phyloP scores from a whole-genome alignment of 2,329 filamentous ascomycete genomes.

The Microascus cirrosus region DNA sequence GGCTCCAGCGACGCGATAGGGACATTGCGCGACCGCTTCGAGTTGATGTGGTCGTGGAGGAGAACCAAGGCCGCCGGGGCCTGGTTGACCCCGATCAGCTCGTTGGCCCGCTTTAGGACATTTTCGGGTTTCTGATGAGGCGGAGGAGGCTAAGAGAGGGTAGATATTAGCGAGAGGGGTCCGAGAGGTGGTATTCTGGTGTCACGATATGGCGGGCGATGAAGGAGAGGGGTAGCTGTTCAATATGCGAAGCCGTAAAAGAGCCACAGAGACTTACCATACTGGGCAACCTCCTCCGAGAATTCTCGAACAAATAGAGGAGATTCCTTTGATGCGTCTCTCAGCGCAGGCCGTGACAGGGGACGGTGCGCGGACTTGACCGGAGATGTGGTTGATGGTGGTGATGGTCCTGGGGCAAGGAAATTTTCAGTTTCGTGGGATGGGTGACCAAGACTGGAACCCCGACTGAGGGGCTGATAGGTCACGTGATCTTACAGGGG shows the following conservation, averaged over 20 bases:
- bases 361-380: conserved; percentile 1
- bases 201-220: conserved; percentile 4
- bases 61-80: conserved; percentile 82
- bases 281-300: conserved; percentile 15
- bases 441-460: neutral
- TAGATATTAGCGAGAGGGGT: neutral
- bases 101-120: conserved; percentile 95
- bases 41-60: conserved; percentile 98
- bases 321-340: conserved; percentile 1
- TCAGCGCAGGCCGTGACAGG: conserved; percentile 2
- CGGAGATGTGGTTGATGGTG: neutral
- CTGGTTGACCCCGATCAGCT: conserved; percentile 97
- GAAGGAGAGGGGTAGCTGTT: conserved; percentile 1
- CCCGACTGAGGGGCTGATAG: conserved; percentile 2
- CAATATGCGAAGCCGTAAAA: neutral
- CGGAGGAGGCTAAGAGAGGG: conserved; percentile 66
- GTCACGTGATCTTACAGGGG: conserved; percentile 2
- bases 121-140: conserved; percentile 98
- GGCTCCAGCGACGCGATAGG: conserved; percentile 94
- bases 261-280: conserved; percentile 11
- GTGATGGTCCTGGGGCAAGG: conserved; percentile 1
- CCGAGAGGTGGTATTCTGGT: neutral
- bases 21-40: conserved; percentile 93
- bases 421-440: conserved; percentile 6
- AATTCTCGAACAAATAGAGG: conserved; percentile 2